Evolutionary conservation across 176 grass and related monocot species (phyloP), one percentile per base, ranked within the genome.

Genomic region (Guadua angustifolia): DNA sequence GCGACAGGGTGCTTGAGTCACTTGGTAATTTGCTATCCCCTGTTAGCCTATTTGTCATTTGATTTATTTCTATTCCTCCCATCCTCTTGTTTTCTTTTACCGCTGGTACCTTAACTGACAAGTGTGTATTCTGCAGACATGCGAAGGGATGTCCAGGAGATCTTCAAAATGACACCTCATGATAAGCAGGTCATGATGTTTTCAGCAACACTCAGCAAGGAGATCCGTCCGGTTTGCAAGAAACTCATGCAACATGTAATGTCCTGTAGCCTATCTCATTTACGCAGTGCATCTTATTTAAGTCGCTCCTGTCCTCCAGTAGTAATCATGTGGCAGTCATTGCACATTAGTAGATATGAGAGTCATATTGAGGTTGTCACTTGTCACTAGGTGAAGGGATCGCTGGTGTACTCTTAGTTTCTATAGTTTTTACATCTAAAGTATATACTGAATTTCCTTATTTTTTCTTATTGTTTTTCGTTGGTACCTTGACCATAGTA

Each of bases 191-290:
- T 99, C 35, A 99, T 99, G 97, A 99, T 99, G 97, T 96, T 99
- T 87, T 99, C 97, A 64, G 97, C 97, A 52, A 99, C 97, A 57
- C 91, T 99, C 45, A 96, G 97, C 93, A 96, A 96, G 88, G 93
- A 96, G 88, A 99, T 99, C 22, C 93, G 91, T 19, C 93, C 97
- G 4, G 86, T 99, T 78, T 99, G 97, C 89, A 96, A 99, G 83
- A 93, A 88, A 81, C 94, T 96, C 72, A 99, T 99, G 97, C 97
- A 96, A 99, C 93, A 99, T 94, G 97, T 99, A 99, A 99, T 99
- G 51, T 81, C 70, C 77, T 87, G 68, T 68, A 75, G 83, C 86
- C 81, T 80, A 89, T 79, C 87, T 90, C 82, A 83, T 65, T 91
- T 87, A 73, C 60, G 74, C 68, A 86, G 69, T 94, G 29, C 49